Percentiles rank a stretch among this genome's conserved stretches.
Evolutionary conservation across 1,284 basidiomycete genomes (phyloP).

Genomic region (Porogramme epimiltina): DNA sequence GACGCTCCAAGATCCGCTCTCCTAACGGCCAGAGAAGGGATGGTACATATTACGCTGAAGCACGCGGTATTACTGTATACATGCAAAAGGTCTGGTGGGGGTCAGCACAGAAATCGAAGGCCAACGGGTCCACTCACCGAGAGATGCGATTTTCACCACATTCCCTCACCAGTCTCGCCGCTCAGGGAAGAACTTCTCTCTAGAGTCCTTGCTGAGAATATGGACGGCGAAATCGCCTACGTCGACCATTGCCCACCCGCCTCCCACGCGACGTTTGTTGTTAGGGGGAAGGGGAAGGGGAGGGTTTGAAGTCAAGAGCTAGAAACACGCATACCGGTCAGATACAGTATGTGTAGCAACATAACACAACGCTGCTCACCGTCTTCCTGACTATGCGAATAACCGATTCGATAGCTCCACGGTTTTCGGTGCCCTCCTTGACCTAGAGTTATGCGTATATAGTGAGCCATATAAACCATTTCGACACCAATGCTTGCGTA

Average conservation of each 20-base stretch:
- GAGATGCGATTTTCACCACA: neutral
- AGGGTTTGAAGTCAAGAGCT: constrained; percentile 57
- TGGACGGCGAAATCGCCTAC: constrained; percentile 78
- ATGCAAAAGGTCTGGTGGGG: no score
- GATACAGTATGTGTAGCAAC: no score
- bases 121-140: no score
- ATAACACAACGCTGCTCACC: no score
- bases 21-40: no score
- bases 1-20: no score
- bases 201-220: constrained; percentile 61
- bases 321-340: neutral
- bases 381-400: constrained; percentile 66
- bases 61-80: no score
- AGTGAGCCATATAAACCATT: neutral
- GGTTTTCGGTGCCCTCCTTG: constrained; percentile 78
- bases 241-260: constrained; percentile 83
- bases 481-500: constrained; percentile 24
- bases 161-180: constrained; percentile 33
- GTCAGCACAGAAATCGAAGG: no score
- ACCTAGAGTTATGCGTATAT: constrained; percentile 46
- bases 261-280: constrained; percentile 54
- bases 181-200: constrained; percentile 63
- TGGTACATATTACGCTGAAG: no score
- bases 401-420: constrained; percentile 73
- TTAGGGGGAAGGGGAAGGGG: constrained; percentile 63